Evolutionary conservation across 495 filamentous ascomycete genomes (phyloP), one percentile per base, ranked within the genome.

Genomic region (Usnea hakonensis): DNA sequence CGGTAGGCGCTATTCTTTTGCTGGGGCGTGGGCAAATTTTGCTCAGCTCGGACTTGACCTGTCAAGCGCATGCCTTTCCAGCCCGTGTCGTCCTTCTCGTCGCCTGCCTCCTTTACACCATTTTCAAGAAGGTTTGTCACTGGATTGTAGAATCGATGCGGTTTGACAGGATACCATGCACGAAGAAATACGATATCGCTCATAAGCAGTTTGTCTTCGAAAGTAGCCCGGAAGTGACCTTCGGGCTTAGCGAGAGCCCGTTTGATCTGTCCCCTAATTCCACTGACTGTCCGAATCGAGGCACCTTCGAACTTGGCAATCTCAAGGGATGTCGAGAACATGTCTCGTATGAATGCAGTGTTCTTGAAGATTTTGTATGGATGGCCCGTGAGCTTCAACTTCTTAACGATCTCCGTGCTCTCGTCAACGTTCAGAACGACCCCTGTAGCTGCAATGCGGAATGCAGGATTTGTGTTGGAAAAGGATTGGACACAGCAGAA

Each of bases 331-430:
- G 87, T 86, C 68, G 83, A 91, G 79, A 98, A 98, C 94, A 98
- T 98, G 73, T 97, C 90, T 72, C 91, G 93, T 78, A 98, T 94
- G 75, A 98, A 97, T 21, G 94, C 91, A 0, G 94, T 98, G 76
- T 98, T 98, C 71, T 95, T 95, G 83, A 96, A 98, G 74, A 98
- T 95, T 78, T 97, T 98, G 77, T 90, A 92, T 8, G 94, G 90
- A 33, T 83, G 79, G 65, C 91, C 91, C 19, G 90, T 95, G 33
- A 98, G 82, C 72, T 97, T 98, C 68, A 98, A 85, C 79, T 98
- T 98, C 81, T 98, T 98, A 69, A 97, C 95, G 66, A 98, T 97
- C 69, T 97, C 93, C 1, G 89, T 89, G 50, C 86, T 88, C 72
- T 96, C 90, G 70, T 98, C 94, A 14, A 98, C 95, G 68, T 85